Evolutionary conservation across 495 filamentous ascomycete species (phyloP).

Genomic region (Eremomyces bilateralis): DNA sequence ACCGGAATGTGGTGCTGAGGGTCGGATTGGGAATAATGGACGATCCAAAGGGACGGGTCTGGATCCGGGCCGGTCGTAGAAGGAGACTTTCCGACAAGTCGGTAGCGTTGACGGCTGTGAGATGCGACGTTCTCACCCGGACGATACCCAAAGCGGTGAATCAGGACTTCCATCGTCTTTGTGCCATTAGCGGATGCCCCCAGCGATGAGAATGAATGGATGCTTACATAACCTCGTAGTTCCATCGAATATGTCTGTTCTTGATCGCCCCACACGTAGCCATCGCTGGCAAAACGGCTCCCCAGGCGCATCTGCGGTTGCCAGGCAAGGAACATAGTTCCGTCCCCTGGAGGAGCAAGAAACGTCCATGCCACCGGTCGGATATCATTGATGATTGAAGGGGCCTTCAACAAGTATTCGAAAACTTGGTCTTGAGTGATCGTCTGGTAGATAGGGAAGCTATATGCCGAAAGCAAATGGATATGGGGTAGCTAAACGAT

Average conservation of each 20-base stretch:
- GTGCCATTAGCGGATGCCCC: constrained; percentile 1
- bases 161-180: constrained; percentile 60
- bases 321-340: constrained; percentile 67
- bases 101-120: constrained; percentile 64
- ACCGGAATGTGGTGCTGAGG: constrained; percentile 46
- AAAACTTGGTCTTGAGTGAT: constrained; percentile 49
- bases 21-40: constrained; percentile 68
- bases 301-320: constrained; percentile 42
- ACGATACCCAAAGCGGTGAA: constrained; percentile 57
- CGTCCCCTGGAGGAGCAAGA: constrained; percentile 48
- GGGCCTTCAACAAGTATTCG: constrained; percentile 57
- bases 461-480: constrained; percentile 58
- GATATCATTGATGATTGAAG: constrained; percentile 49
- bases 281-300: constrained; percentile 64
- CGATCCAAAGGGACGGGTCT: constrained; percentile 73
- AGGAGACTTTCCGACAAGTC: constrained; percentile 43
- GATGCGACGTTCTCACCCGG: constrained; percentile 43
- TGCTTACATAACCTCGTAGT: constrained; percentile 53
- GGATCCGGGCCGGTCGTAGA: constrained; percentile 36
- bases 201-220: not conserved
- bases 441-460: constrained; percentile 43
- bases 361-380: constrained; percentile 79
- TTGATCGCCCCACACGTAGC: constrained; percentile 67
- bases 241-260: constrained; percentile 52
- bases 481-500: constrained; percentile 82